Evolutionary conservation across 2,329 filamentous ascomycete genomes (phyloP), one percentile per base, ranked within the genome.

Genomic region (Aschersonia sp.): DNA sequence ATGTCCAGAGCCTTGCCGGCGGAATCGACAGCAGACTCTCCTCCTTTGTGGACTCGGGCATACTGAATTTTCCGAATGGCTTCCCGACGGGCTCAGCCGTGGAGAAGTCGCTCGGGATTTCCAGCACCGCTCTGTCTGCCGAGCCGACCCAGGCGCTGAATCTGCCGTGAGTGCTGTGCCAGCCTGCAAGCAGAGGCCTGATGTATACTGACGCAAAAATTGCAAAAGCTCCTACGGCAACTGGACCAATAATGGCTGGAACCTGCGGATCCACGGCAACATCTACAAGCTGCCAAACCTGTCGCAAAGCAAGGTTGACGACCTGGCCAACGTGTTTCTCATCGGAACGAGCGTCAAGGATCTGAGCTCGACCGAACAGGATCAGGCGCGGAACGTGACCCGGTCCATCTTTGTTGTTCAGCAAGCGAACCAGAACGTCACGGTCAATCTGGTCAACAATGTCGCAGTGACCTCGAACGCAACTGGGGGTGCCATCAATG

Each of bases 241-340:
- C 53, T 89, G 82, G 79, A 88, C 85, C 1, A 70, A 80, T n/a
- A 64, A 78, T 49, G 82, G 82, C 35, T 89, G 85, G 85, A 86
- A 81, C 52, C 72, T 88, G 4, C 74, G 83, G 31, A 77, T 88
- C 52, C 85, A 84, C 54, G 85, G 85, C 54, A 87, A 87, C 57
- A 80, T 88, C n/a, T 89, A 81, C 70, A 88, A 87, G 62, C 75
- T 83, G 52, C 85, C 85, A 1, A 76, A 85, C 50, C 80, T 84
- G 35, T 75, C 73, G 1, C 69, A 78, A 54, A 66, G 69, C 35
- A 84, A 78, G 54, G 67, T 89, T 43, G 74, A 89, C 54, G 70
- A 80, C 39, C 68, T 88, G 4, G 81, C 83, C 49, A 79, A 87
- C 53, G 62, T 78, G 33, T 87, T 88, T 63, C 70, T 89, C 8